Conservation (phyloP, 805 yeast species). For the Zygotorulaspora chibaensis region DNA sequence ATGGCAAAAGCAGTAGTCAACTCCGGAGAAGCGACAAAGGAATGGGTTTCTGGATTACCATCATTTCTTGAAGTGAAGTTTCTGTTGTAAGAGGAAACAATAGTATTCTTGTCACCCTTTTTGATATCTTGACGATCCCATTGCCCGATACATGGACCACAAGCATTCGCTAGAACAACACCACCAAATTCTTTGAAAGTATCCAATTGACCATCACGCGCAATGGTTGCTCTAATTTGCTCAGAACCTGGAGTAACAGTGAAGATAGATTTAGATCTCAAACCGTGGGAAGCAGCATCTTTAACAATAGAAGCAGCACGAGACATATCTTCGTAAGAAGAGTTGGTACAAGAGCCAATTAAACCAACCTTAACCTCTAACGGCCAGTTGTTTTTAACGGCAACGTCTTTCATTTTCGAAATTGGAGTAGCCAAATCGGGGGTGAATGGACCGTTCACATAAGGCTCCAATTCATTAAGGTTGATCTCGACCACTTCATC, state of each 20-base stretch:
- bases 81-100: slow-evolving; percentile 96
- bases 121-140: slow-evolving; percentile 94
- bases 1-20: slow-evolving; percentile 92
- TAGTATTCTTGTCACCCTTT: slow-evolving; percentile 94
- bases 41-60: slow-evolving; percentile 96
- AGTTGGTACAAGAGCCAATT: slow-evolving; percentile 98
- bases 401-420: slow-evolving; percentile 78
- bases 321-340: slow-evolving; percentile 97
- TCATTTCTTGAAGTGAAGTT: slow-evolving; percentile 97
- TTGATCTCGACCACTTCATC: slow-evolving; percentile 91
- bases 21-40: slow-evolving; percentile 96
- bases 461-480: slow-evolving; percentile 86
- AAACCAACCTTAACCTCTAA: slow-evolving; percentile 87
- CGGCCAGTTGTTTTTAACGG: slow-evolving; percentile 88
- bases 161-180: slow-evolving; percentile 91
- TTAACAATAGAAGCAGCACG: slow-evolving; percentile 89
- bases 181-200: slow-evolving; percentile 92
- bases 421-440: slow-evolving; percentile 97
- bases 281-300: slow-evolving; percentile 87
- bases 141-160: slow-evolving; percentile 99
- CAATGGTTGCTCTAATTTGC: slow-evolving; percentile 97
- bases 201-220: slow-evolving; percentile 87
- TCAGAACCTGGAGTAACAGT: slow-evolving; percentile 98
- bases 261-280: slow-evolving; percentile 86
- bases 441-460: slow-evolving; percentile 96